Percentiles rank a stretch among this genome's conserved stretches.
Evolutionary conservation across 176 grass and related monocot genomes (phyloP).

Genomic region (Avena insularis): DNA sequence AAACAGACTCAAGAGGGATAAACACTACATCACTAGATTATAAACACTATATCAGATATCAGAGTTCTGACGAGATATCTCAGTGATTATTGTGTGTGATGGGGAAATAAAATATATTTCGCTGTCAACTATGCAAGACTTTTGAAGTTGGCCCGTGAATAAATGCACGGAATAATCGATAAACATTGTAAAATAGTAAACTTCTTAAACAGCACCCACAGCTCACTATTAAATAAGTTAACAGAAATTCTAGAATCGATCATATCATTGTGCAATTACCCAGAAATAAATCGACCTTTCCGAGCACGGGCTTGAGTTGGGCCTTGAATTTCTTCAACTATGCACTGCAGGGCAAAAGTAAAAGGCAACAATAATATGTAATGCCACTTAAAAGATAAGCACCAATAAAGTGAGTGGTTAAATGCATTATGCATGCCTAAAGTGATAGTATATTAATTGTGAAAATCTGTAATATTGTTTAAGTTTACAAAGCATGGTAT

Average conservation of each 20-base stretch:
- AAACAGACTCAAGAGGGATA: constrained; percentile 5
- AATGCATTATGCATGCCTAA: constrained; percentile 19
- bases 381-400: neutral
- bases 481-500: constrained; percentile 1
- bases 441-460: constrained; percentile 3
- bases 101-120: constrained; percentile 9
- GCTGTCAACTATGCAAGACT: constrained; percentile 23
- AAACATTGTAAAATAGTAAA: constrained; percentile 28
- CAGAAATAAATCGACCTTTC: constrained; percentile 99
- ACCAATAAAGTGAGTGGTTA: constrained; percentile 1
- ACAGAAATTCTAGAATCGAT: constrained; percentile 11
- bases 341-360: constrained; percentile 70
- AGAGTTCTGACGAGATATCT: neutral
- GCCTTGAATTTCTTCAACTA: constrained; percentile 97
- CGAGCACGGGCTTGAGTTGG: constrained; percentile 84
- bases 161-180: constrained; percentile 6
- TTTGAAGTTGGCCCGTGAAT: neutral
- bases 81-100: neutral
- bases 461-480: constrained; percentile 22
- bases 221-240: constrained; percentile 22
- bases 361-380: constrained; percentile 28
- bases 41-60: constrained; percentile 5
- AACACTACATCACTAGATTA: neutral
- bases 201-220: constrained; percentile 18
- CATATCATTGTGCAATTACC: constrained; percentile 64